Base-by-base conservation (phyloP, 352 stramenopile genomes). In the Phytopythium helicoides region DNA sequence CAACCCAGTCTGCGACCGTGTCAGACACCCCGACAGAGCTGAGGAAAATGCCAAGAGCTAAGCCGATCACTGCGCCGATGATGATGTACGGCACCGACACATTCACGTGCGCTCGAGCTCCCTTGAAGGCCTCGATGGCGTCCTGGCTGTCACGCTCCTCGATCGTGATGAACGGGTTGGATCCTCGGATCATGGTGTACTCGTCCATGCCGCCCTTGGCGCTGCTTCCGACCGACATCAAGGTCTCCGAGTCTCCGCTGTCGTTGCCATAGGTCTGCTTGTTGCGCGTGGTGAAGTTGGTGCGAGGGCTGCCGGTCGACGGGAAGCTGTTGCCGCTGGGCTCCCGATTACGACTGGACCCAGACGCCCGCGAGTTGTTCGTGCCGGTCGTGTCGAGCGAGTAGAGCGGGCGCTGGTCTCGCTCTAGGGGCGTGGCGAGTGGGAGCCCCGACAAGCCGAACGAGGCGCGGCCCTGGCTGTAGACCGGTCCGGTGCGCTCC, bases 41-140 rank as follows among this genome's bases (percentile, higher is more conserved):
- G 25, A 89, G 65, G 9, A 82, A 21, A 23, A 92, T 57, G 16
- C 82, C 78, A 0, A 91, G 61, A 0, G 39, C 66, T n/a, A 91
- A 52, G 2, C 80, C 82, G 3, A 83, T n/a, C 0, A 70, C 42
- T 9, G 82, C 68, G 14, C 80, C 76, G 7, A 83, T 51, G 41
- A 88, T 64, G 22, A 80, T 82, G 63, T 73, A 72, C 49, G 50
- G 45, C n/a, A n/a, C n/a, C n/a, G n/a, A n/a, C n/a, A n/a, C n/a
- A n/a, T n/a, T n/a, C n/a, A n/a, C n/a, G n/a, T 6, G 83, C 31
- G 67, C 83, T 54, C 71, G 64, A 36, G 68, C 68, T 39, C 71
- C 74, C 26, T 66, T 54, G 38, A 68, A 71, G 0, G 55, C 62
- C 36, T 57, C 53, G 34, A 56, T 62, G 22, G 62, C 54, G 41